Base-by-base conservation (phyloP, 352 stramenopile species). In the Globisporangium splendens region DNA sequence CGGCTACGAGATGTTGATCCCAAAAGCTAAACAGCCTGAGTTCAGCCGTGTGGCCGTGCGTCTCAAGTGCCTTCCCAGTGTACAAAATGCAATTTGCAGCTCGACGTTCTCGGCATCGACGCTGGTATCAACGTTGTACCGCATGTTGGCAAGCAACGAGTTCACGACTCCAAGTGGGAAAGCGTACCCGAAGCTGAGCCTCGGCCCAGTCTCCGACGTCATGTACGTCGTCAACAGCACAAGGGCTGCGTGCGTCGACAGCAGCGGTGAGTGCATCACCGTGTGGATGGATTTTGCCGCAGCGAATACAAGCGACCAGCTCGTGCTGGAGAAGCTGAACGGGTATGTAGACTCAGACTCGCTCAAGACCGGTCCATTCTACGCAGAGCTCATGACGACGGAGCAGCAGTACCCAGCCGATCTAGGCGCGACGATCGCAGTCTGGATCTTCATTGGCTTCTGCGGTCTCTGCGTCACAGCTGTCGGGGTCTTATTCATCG, bases 381-480 rank as follows among this genome's bases (percentile, higher is more conserved):
- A 74, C 49, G 70, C 69, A 3, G 69, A 86, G 43, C 46, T 83
- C 28, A 52, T 88, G 63, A 73, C 62, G 2, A 46, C 48, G 3
- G 68, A 75, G 50, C 62, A 57, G 4, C 72, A 83, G 54, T 80
- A 80, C 56, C 65, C 69, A 1, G 38, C 64, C 22, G 77, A 57
- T 56, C 50, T 79, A 17, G 71, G 65, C 17, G 61, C 76, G 44
- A 83, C 65, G 31, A 47, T 88, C n/a, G 71, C 68, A 7, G 69
- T 91, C 48, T 91, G 78, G 74, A 56, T 83, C 31, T 91, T 86
- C 48, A 65, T 91, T 8, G 68, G 71, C 18, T 77, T 88, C 54
- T 86, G 78, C 31, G 59, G 49, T 1, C 61, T 62, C n/a, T 73
- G 72, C 22, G 44, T 82, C 14, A 62, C 46, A 11, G 63, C 59